phyloP scores from a whole-genome alignment of 2,329 filamentous ascomycete species.

The Arthrobotrys entomopaga region DNA sequence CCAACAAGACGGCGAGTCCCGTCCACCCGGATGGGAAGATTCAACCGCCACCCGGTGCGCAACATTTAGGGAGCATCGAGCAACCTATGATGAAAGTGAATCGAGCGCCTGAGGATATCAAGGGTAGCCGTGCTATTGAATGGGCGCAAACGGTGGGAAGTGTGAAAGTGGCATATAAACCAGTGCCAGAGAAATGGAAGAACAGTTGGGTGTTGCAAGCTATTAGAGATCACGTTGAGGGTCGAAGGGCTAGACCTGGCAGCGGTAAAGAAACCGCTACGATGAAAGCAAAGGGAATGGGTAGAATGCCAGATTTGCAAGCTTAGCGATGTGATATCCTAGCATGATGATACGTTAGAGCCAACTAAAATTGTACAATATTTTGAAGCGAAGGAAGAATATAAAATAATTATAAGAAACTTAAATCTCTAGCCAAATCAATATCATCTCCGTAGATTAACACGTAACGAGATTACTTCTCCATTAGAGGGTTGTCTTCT shows the following conservation, averaged over 20 bases:
- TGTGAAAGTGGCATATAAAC: slow-evolving; percentile 91
- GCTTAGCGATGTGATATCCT: not conserved
- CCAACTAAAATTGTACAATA: not conserved
- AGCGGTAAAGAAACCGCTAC: slow-evolving; percentile 63
- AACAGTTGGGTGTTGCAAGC: slow-evolving; percentile 80
- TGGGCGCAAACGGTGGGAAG: slow-evolving; percentile 97
- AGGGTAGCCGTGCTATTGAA: slow-evolving; percentile 73
- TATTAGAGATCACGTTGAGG: slow-evolving; percentile 82
- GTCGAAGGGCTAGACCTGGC: slow-evolving; percentile 69
- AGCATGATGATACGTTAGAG: not conserved
- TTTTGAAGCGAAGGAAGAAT: not conserved
- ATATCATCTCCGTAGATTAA: no score
- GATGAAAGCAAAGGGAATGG: slow-evolving; percentile 39
- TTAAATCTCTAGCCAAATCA: no score
- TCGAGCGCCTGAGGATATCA: slow-evolving; percentile 66
- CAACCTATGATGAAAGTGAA: slow-evolving; percentile 53
- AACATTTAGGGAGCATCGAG: slow-evolving; percentile 39
- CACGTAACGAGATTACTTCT: not conserved
- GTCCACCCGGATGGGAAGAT: slow-evolving; percentile 57
- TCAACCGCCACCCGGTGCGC: slow-evolving; percentile 22
- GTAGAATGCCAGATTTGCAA: slow-evolving; percentile 44
- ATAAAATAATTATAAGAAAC: no score
- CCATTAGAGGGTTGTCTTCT: not conserved
- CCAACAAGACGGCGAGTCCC: slow-evolving; percentile 61
- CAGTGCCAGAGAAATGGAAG: slow-evolving; percentile 86